Evolutionary conservation across 129 eudicot genomes (phyloP).

Genomic region (Pulicaria dysenterica): DNA sequence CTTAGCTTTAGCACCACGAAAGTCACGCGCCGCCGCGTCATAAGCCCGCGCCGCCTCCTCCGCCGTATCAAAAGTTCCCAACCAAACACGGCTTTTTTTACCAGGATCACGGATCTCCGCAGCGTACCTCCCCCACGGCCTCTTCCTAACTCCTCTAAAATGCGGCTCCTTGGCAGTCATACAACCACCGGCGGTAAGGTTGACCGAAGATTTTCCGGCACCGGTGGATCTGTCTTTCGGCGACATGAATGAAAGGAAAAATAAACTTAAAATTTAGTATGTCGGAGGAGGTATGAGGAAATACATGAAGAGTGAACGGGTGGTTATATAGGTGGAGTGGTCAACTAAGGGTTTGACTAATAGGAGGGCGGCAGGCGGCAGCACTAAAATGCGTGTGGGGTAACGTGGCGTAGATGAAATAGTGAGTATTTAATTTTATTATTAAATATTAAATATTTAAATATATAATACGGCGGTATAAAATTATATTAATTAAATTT

Average conservation of each 20-base stretch:
- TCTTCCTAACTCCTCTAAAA: constrained; percentile 69
- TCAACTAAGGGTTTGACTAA: constrained; percentile 47
- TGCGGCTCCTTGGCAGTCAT: constrained; percentile 37
- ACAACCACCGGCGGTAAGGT: constrained; percentile 5
- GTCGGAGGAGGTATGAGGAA: constrained; percentile 12
- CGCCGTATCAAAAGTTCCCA: constrained; percentile 61
- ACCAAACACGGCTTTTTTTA: constrained; percentile 45
- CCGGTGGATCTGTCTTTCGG: constrained; percentile 37
- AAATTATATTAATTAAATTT: neutral
- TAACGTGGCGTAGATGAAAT: constrained; percentile 23
- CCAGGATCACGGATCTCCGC: constrained; percentile 52
- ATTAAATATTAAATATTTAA: neutral
- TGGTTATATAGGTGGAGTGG: constrained; percentile 33
- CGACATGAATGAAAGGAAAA: constrained; percentile 26
- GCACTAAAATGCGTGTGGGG: constrained; percentile 42
- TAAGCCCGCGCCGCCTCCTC: constrained; percentile 62
- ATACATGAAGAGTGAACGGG: neutral
- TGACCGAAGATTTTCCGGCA: constrained; percentile 31
- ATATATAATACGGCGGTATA: constrained; percentile 28
- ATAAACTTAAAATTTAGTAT: neutral
- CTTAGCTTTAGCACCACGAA: constrained; percentile 58
- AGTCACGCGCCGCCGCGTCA: constrained; percentile 57
- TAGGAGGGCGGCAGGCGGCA: constrained; percentile 42
- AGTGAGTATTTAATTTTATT: neutral
- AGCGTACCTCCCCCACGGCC: constrained; percentile 81